Evolutionary conservation across 2,329 filamentous ascomycete genomes (phyloP).

Genomic region (Hysterium pulicare): DNA sequence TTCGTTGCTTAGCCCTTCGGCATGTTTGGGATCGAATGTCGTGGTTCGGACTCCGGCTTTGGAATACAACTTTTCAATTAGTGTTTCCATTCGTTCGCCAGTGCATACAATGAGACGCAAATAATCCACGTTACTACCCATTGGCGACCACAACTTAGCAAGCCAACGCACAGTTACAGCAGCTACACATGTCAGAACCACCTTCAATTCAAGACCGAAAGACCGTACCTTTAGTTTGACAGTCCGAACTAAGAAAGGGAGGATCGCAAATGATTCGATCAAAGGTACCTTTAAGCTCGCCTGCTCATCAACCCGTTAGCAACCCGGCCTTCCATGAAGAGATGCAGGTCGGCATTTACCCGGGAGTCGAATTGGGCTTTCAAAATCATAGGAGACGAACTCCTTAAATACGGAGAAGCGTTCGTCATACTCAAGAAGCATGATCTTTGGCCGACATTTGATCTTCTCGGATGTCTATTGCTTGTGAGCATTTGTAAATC

Average conservation of each 20-base stretch:
- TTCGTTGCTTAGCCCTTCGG: constrained; percentile 74
- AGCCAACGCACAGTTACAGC: constrained; percentile 75
- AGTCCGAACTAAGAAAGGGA: constrained; percentile 76
- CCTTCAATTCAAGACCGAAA: constrained; percentile 7
- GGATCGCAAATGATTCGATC: constrained; percentile 74
- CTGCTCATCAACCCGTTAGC: constrained; percentile 33
- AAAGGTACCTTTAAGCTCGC: constrained; percentile 58
- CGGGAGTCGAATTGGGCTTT: constrained; percentile 64
- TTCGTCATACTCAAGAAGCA: constrained; percentile 70
- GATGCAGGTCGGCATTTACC: constrained; percentile 33
- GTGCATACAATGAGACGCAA: constrained; percentile 64
- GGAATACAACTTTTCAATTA: constrained; percentile 66
- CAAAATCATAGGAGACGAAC: constrained; percentile 72
- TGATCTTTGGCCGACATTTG: constrained; percentile 52
- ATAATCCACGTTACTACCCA: constrained; percentile 18
- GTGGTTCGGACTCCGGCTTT: constrained; percentile 62
- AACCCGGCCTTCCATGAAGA: too few relatives aligned
- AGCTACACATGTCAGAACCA: constrained; percentile 44
- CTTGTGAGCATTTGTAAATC: constrained; percentile 10
- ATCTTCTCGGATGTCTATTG: constrained; percentile 30
- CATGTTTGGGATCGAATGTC: constrained; percentile 65
- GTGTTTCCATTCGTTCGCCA: constrained; percentile 68
- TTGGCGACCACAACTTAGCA: constrained; percentile 47
- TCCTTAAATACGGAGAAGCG: constrained; percentile 72
- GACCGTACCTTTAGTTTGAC: constrained; percentile 67